Evolutionary conservation across 108 stramenopile genomes (phyloP), one percentile per base, ranked within the genome.

Genomic region (Chaetoceros muelleri): DNA sequence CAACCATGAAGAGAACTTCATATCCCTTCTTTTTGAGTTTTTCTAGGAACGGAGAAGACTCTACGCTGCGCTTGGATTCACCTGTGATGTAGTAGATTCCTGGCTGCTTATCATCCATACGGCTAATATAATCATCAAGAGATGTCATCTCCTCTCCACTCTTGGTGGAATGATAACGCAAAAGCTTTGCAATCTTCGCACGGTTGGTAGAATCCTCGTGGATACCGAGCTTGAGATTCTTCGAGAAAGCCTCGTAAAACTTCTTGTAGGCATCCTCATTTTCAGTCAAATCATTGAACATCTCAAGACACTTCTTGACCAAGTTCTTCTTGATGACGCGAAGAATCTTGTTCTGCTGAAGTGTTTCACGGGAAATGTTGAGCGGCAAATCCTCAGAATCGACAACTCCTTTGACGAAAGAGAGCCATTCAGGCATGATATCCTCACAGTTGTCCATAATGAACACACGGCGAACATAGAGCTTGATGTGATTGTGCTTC

Each of bases 371-470:
- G 48, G 97, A 98, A 73, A 99, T 99, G 85, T 99, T 99, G 53
- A 99, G 89, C 23, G 99, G 99, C 51, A 99, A 78, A 84, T 99
- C 99, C 84, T 99, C 99, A 28, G 90, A 93, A 71, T 99, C 99
- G 16, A 99, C 99, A 54, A 99, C 95, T 57, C 99, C 99, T 93
- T 96, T 94, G 68, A 99, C 79, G 69, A 99, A 99, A 55, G 75
- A 71, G 18, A 99, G 81, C 93, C 94, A 99, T 76, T 99, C 99
- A 30, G 99, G 99, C 99, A 99, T 99, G 64, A 99, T 59, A 64
- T 99, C 99, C 76, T 99, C 97, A 71, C 99, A 99, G 84, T 99
- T 98, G 85, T 99, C 99, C 98, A 99, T 99, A 92, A 99, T 99
- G 81, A 99, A 99, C 53, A 99, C 99, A 57, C 99, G 85, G 60